Evolutionary conservation across 2,329 filamentous ascomycete genomes (phyloP).

Genomic region (Helotiales sp.): DNA sequence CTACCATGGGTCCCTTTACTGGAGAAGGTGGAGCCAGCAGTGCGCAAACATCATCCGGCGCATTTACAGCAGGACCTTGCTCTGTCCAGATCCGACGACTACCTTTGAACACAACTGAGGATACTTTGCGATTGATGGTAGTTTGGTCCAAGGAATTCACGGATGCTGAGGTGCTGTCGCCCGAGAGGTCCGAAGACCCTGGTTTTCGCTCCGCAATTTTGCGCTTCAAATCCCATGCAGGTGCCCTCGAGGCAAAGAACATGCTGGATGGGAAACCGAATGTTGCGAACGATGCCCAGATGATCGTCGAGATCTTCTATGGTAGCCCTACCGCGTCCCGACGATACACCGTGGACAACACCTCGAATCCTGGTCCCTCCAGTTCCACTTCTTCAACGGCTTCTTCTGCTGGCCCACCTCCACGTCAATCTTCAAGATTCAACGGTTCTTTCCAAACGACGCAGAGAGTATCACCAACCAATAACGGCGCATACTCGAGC

Average conservation of each 20-base stretch:
- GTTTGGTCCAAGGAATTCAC: slow-evolving; percentile 62
- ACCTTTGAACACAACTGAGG: slow-evolving; percentile 58
- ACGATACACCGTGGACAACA: slow-evolving; percentile 59
- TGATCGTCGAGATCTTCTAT: slow-evolving; percentile 63
- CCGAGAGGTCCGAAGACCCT: slow-evolving; percentile 55
- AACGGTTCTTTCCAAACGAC: slow-evolving; percentile 61
- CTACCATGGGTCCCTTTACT: slow-evolving; percentile 41
- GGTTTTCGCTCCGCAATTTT: slow-evolving; percentile 58
- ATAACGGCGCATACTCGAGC: slow-evolving; percentile 57
- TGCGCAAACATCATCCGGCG: slow-evolving; percentile 30
- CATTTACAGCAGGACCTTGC: slow-evolving; percentile 43
- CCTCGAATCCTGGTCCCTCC: slow-evolving; percentile 48
- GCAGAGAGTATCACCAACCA: slow-evolving; percentile 55
- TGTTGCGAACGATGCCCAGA: slow-evolving; percentile 54
- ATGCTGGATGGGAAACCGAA: slow-evolving; percentile 62
- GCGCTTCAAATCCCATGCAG: slow-evolving; percentile 57
- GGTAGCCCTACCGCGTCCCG: slow-evolving; percentile 45
- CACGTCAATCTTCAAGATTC: slow-evolving; percentile 53
- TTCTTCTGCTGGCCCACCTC: slow-evolving; percentile 42
- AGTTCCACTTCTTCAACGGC: slow-evolving; percentile 49
- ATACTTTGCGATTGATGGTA: slow-evolving; percentile 61
- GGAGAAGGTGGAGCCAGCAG: slow-evolving; percentile 34
- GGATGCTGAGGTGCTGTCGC: slow-evolving; percentile 55
- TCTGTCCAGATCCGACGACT: slow-evolving; percentile 59
- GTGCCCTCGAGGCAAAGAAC: slow-evolving; percentile 60